These are phyloP conservation scores for Solanum tacnaense DNA, from an alignment of 257 asterid genomes.

Conservation along the genomic window DNA sequence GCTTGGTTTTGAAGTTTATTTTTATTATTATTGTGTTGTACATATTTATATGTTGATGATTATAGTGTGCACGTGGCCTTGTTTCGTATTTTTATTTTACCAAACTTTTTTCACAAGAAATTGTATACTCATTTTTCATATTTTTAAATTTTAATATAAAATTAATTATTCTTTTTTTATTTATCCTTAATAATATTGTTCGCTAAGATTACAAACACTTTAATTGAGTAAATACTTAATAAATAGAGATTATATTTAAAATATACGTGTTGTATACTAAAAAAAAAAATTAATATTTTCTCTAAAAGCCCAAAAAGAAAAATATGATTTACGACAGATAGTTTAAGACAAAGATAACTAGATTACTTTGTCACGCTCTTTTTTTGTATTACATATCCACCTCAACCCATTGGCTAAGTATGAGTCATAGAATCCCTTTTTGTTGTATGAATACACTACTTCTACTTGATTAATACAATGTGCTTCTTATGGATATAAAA, in stretches of 20 bases:
- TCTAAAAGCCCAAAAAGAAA: too few relatives aligned
- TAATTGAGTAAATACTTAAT: neutral
- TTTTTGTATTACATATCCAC: neutral
- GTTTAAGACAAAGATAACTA: neutral
- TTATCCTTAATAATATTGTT: neutral
- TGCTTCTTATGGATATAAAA: neutral
- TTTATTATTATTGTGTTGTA: slow-evolving; percentile 4
- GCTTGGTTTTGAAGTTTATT: slow-evolving; percentile 50
- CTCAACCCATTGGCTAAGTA: neutral
- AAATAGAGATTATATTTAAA: neutral
- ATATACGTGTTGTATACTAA: neutral
- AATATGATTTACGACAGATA: neutral
- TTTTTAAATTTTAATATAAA: neutral
- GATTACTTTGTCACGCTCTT: neutral
- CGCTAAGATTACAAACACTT: neutral
- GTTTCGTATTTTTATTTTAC: neutral
- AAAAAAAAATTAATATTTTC: neutral
- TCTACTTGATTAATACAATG: neutral
- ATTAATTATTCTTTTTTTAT: neutral
- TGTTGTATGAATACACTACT: neutral
- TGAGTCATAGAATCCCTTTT: neutral
- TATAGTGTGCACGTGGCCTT: slow-evolving; percentile 33
- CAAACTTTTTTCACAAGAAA: neutral
- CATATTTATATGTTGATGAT: slow-evolving; percentile 7
- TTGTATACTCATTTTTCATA: neutral